Conservation (phyloP, 306 rosid genomes). For the Inga oerstediana region DNA sequence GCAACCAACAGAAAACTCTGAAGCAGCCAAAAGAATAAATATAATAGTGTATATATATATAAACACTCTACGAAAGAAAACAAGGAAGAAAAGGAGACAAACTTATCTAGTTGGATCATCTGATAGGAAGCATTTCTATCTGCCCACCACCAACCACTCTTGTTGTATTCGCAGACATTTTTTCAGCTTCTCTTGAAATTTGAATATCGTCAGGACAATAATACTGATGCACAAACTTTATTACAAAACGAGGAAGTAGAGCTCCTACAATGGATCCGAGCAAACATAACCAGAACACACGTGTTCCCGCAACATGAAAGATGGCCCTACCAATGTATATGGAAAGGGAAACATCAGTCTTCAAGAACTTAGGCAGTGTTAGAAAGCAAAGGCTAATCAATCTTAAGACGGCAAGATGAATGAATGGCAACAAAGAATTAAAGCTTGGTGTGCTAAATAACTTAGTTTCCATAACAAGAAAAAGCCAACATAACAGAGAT, state of each 20-base stretch:
- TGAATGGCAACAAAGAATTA: not conserved
- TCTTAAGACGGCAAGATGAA: slow-evolving; percentile 4
- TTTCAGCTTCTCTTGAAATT: slow-evolving; percentile 83
- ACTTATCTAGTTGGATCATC: slow-evolving; percentile 41
- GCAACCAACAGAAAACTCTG: slow-evolving; percentile 49
- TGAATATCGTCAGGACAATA: slow-evolving; percentile 75
- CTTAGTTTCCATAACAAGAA: too few relatives aligned
- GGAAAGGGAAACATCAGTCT: slow-evolving; percentile 41
- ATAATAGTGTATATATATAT: not conserved
- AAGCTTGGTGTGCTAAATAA: not conserved
- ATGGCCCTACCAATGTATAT: slow-evolving; percentile 68
- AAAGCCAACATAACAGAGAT: too few relatives aligned
- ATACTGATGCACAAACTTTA: slow-evolving; percentile 59
- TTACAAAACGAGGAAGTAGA: slow-evolving; percentile 66
- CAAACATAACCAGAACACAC: slow-evolving; percentile 73
- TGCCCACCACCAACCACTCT: slow-evolving; percentile 56
- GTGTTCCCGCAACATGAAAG: slow-evolving; percentile 44
- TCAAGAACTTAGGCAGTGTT: not conserved
- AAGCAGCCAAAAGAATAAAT: slow-evolving; percentile 74
- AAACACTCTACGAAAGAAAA: slow-evolving; percentile 48
- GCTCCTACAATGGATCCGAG: slow-evolving; percentile 60
- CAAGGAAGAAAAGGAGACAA: slow-evolving; percentile 1
- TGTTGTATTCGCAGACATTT: slow-evolving; percentile 42
- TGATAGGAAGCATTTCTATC: slow-evolving; percentile 74
- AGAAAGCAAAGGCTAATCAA: slow-evolving; percentile 5